These are phyloP conservation scores for Lachnellula willkommii DNA, from an alignment of 2,329 filamentous ascomycete species.

Conservation along the genomic window DNA sequence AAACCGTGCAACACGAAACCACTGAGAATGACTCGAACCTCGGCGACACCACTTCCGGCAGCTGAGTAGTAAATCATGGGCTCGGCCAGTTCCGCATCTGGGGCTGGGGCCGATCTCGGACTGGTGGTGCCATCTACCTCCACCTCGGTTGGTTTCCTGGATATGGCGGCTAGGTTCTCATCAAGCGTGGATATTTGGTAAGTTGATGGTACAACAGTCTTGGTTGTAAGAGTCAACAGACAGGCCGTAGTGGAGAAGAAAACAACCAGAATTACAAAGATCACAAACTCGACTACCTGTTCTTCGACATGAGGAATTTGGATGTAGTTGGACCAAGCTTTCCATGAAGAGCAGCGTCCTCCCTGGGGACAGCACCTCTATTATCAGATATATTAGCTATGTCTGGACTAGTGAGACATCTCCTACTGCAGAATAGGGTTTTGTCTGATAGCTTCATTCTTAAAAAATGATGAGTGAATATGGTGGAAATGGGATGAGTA, in stretches of 20 bases:
- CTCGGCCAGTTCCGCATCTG: slow-evolving; percentile 36
- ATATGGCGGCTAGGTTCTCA: slow-evolving; percentile 77
- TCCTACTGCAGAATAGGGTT: too few species aligned
- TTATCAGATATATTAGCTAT: slow-evolving; percentile 15
- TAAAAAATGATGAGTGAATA: too few species aligned
- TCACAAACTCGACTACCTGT: slow-evolving; percentile 67
- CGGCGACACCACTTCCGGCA: slow-evolving; percentile 90
- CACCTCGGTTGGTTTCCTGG: slow-evolving; percentile 37
- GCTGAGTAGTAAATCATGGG: slow-evolving; percentile 95
- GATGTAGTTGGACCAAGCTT: slow-evolving; percentile 50
- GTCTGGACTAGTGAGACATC: background rate
- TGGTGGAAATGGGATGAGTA: too few species aligned
- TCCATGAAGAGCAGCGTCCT: slow-evolving; percentile 53
- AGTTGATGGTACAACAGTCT: slow-evolving; percentile 85
- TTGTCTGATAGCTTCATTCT: too few species aligned
- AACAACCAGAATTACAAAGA: slow-evolving; percentile 71
- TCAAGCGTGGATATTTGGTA: slow-evolving; percentile 84
- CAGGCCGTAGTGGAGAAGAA: slow-evolving; percentile 67
- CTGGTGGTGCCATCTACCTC: slow-evolving; percentile 37
- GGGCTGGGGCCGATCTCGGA: slow-evolving; percentile 27
- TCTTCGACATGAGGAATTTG: slow-evolving; percentile 32
- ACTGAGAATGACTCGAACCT: slow-evolving; percentile 96
- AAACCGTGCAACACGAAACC: slow-evolving; percentile 97
- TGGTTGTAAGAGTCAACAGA: slow-evolving; percentile 78
- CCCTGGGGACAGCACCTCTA: slow-evolving; percentile 53